phyloP scores from a whole-genome alignment of 306 rosid genomes.

The Coriaria nepalensis region DNA sequence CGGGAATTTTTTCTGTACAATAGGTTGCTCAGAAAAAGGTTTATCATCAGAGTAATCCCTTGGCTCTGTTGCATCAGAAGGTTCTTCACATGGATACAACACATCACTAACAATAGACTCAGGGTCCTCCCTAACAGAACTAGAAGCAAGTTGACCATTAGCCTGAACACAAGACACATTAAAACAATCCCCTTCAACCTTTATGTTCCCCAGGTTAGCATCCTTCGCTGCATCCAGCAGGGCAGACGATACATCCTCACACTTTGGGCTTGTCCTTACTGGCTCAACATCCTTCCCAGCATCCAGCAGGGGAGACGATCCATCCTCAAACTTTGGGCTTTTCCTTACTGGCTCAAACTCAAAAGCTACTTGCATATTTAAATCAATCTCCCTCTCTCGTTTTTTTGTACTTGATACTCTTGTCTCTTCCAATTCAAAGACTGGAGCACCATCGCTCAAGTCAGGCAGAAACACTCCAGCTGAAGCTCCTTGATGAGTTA shows the following conservation, averaged over 20 bases:
- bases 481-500: conserved; percentile 88
- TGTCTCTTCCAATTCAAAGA: conserved; percentile 43
- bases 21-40: conserved; percentile 30
- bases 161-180: conserved; percentile 26
- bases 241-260: conserved; percentile 40
- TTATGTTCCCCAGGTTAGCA: conserved; percentile 29
- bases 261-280: conserved; percentile 62
- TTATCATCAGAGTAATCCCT: conserved; percentile 26
- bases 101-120: conserved; percentile 26
- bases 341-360: conserved; percentile 44
- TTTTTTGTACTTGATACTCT: conserved; percentile 29
- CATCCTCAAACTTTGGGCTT: conserved; percentile 59
- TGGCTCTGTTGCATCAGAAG: conserved; percentile 19
- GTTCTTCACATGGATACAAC: conserved; percentile 20
- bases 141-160: conserved; percentile 33
- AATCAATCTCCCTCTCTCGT: conserved; percentile 75
- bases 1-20: conserved; percentile 27
- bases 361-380: conserved; percentile 47
- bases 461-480: conserved; percentile 64
- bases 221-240: conserved; percentile 30
- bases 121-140: conserved; percentile 35
- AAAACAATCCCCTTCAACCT: conserved; percentile 35
- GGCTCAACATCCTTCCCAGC: conserved; percentile 29
- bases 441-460: conserved; percentile 25
- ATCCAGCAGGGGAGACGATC: conserved; percentile 30